Base-by-base conservation (phyloP, 495 filamentous ascomycete genomes). In the Daldinia concentrica region DNA sequence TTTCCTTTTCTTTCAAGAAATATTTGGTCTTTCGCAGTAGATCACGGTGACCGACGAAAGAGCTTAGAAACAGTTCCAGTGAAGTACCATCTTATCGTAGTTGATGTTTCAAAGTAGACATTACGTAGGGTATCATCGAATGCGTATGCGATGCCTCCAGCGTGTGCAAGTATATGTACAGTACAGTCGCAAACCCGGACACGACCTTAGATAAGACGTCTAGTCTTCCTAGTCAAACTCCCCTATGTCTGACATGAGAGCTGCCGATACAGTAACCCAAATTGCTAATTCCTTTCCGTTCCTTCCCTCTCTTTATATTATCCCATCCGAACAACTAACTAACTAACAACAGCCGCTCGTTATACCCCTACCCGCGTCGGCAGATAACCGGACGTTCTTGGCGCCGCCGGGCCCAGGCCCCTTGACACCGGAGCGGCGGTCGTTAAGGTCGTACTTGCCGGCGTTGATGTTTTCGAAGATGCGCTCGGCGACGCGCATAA, bases 381-480 rank as follows among this genome's bases (percentile, higher is more conserved):
- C 79, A 74, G 76, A 68, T 45, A 87, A 69, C 64, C 76, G 81
- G 3, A 85, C 79, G 55, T 79, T 79, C 15, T 87, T 86, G 34
- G 87, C 88, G 14, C 90, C 89, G 34, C 66, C 71, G 15, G 76
- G 76, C 4, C 72, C 79, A 1, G 79, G 82, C 2, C 81, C 82
- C 79, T 97, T 98, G 39, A 99, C 95, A n/a, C 95, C 95, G 63
- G 90, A 93, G 72, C 95, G 87, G 71, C 94, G 87, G 81, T 98
- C 95, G 80, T 97, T 96, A 69, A 99, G 83, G 80, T 98, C 94
- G 79, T 98, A 98, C 74, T 87, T 92, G 3, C 95, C 95, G 24
- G 90, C 89, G 81, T 97, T 93, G 63, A 99, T 97, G 79, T 97
- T 98, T 78, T 92, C 88, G 82, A 94, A 97, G 68, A 99, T 98